Percentiles rank a stretch among this genome's conserved stretches.
phyloP scores from a whole-genome alignment of 2,329 filamentous ascomycete genomes.

The Sclerotiophoma versabilis region DNA sequence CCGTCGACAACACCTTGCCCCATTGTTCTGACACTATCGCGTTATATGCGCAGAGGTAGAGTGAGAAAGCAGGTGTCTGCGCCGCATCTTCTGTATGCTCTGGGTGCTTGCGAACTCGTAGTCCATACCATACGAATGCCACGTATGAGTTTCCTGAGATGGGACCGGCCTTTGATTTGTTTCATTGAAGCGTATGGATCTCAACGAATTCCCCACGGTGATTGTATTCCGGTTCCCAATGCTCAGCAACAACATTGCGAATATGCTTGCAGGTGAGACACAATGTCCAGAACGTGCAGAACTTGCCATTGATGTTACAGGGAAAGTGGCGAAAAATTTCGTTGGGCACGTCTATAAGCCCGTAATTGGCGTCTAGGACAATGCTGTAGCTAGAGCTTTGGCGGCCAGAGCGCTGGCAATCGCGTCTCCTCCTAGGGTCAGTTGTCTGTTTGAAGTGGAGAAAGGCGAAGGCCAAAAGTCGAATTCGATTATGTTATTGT shows the following conservation, averaged over 20 bases:
- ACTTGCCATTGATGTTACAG: not conserved
- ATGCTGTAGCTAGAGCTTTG: not conserved
- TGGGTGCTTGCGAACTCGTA: not conserved
- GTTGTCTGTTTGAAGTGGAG: not conserved
- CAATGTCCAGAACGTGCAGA: not conserved
- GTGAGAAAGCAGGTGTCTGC: not conserved
- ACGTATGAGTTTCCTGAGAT: not conserved
- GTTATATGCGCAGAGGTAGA: too few relatives aligned
- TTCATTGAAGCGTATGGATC: not conserved
- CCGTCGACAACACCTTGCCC: too few relatives aligned
- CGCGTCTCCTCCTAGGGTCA: not conserved
- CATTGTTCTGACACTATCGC: too few relatives aligned
- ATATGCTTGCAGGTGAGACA: conserved; percentile 2
- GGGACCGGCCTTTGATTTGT: not conserved
- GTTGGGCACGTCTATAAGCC: conserved; percentile 2
- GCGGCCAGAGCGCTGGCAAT: not conserved
- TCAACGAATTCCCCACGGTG: not conserved
- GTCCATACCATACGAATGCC: not conserved
- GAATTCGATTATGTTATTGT: too few relatives aligned
- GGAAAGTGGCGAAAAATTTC: conserved; percentile 5
- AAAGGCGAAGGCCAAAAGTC: not conserved
- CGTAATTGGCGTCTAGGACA: not conserved
- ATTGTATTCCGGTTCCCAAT: conserved; percentile 9
- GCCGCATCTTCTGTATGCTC: not conserved
- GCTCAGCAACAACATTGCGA: not conserved